Base-by-base conservation (phyloP, 441 rosid genomes). In the Gossypium lobatum region DNA sequence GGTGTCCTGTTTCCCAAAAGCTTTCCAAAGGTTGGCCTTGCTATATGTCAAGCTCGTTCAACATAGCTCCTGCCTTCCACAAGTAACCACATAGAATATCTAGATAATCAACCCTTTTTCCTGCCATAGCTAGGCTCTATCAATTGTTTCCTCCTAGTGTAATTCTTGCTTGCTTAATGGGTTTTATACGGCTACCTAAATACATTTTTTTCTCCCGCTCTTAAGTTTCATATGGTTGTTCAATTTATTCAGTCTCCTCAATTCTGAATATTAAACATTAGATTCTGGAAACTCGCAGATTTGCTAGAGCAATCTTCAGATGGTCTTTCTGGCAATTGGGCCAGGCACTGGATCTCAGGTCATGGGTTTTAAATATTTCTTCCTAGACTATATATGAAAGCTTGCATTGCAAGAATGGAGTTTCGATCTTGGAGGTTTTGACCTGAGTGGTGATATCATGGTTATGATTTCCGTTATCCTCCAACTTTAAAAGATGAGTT, bases 231-330 rank as follows among this genome's bases (percentile, higher is more conserved):
- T 72, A 37, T 63, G 73, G 73, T 83, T 82, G 61, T 83, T 46
- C 78, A 77, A 63, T 82, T 61, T 76, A 46, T 72, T 61, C 62
- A 78, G 77, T 65, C 73, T 77, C 84, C 70, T 70, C 82, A 83
- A 75, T 85, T 78, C 79, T 78, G 86, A 85, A 77, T 85, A 86
- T 84, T 88, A 80, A 84, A 57, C 80, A 61, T 77, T 83, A 88
- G 92, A 84, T 88, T 88, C 85, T 87, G 91, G 92, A 92, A 88
- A 84, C 80, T 86, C 88, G 88, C 89, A 90, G 92, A 90, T 90
- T 53, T 80, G 84, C 91, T 86, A 85, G 92, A 86, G 91, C 88
- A 81, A 73, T 85, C 90, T 84, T 81, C 89, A 81, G 88, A 84
- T 85, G 85, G 89, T 86, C 83, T 79, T 81, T 84, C 89, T 86